Conservation (phyloP, 1,284 basidiomycete genomes). For the Malassezia yamatoensis region DNA sequence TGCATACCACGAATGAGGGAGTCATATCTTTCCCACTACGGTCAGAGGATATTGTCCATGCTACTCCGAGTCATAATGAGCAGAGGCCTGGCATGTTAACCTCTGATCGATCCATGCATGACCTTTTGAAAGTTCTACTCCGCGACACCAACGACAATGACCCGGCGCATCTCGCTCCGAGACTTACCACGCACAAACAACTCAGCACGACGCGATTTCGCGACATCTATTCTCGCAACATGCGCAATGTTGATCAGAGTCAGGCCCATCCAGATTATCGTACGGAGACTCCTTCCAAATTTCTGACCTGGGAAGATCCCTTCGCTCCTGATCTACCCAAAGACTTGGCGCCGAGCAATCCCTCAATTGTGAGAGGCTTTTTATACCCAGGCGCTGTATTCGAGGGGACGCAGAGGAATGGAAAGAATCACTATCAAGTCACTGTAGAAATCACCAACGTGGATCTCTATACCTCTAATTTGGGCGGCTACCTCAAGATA, state of each 20-base stretch:
- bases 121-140: background rate
- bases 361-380: constrained; percentile 23
- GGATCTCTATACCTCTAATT: constrained; percentile 33
- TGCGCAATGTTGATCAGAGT: background rate
- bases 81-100: background rate
- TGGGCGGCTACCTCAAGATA: constrained; percentile 46
- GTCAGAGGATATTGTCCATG: no score
- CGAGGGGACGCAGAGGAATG: constrained; percentile 38
- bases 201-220: background rate
- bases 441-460: constrained; percentile 41
- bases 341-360: constrained; percentile 21
- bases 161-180: background rate
- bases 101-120: background rate
- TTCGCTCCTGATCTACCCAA: constrained; percentile 26
- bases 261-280: background rate
- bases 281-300: background rate
- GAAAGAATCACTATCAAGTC: constrained; percentile 40
- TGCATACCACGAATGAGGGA: background rate
- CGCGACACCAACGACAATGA: background rate
- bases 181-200: background rate
- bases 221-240: background rate
- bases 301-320: constrained; percentile 23
- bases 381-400: constrained; percentile 40
- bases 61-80: background rate
- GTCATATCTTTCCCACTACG: background rate